Evolutionary conservation across 305 asterid genomes (phyloP).

Genomic region (Plantago coronopus): DNA sequence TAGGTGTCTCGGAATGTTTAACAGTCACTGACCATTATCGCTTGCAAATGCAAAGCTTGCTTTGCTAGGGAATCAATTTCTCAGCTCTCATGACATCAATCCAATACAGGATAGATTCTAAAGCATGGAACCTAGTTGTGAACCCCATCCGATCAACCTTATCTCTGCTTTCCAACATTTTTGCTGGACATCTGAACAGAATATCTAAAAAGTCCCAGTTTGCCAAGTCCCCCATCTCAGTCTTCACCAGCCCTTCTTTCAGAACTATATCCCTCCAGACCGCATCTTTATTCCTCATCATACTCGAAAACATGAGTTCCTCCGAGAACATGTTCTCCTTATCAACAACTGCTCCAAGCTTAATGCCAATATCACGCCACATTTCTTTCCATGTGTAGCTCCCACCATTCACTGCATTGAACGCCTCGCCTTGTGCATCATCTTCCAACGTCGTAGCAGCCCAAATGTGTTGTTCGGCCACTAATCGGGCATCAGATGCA

Average conservation of each 20-base stretch:
- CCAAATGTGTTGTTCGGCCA: conserved; percentile 81
- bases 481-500: conserved; percentile 76
- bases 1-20: too few species aligned
- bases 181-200: conserved; percentile 57
- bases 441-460: conserved; percentile 31
- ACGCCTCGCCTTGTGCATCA: conserved; percentile 37
- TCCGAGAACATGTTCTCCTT: conserved; percentile 22
- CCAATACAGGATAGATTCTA: conserved; percentile 74
- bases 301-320: conserved; percentile 33
- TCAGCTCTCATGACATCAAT: conserved; percentile 66
- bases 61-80: conserved; percentile 47
- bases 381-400: conserved; percentile 60
- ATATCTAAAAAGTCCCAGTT: conserved; percentile 69
- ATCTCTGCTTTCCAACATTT: conserved; percentile 52
- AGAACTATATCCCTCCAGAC: conserved; percentile 65
- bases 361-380: conserved; percentile 57
- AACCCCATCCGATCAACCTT: conserved; percentile 65
- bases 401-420: conserved; percentile 66
- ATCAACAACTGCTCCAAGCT: conserved; percentile 35
- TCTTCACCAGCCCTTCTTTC: conserved; percentile 48
- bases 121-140: conserved; percentile 40
- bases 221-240: conserved; percentile 67
- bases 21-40: too few species aligned
- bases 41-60: too few species aligned
- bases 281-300: conserved; percentile 50